A percentile compares a stretch with the other conserved stretches of the same genome.
phyloP scores from a whole-genome alignment of 108 stramenopile genomes.

The Conticribra guillardii region DNA sequence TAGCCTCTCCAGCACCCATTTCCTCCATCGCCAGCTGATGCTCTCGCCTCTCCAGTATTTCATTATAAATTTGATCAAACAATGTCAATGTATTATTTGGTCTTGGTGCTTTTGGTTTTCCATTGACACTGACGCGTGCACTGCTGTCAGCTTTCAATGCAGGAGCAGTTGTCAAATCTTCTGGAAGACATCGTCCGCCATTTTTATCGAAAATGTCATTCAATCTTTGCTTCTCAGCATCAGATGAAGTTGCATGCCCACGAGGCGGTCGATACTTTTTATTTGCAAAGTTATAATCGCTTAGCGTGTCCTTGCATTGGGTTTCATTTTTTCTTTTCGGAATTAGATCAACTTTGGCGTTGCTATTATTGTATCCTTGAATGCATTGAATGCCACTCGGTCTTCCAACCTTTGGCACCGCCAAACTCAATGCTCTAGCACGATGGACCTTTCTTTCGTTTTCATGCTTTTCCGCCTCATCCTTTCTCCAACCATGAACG shows the following conservation, averaged over 20 bases:
- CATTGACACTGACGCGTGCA: no score
- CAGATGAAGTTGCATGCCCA: slow-evolving; percentile 21
- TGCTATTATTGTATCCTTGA: background rate
- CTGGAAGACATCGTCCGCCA: slow-evolving; percentile 30
- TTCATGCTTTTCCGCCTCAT: slow-evolving; percentile 26
- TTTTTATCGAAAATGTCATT: slow-evolving; percentile 9
- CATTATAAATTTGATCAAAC: slow-evolving; percentile 40
- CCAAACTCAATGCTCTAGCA: slow-evolving; percentile 24
- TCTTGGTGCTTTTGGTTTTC: background rate
- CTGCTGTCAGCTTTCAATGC: no score
- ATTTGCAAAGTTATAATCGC: slow-evolving; percentile 12
- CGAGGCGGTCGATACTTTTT: slow-evolving; percentile 42
- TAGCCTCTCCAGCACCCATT: slow-evolving; percentile 37
- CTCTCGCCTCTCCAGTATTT: slow-evolving; percentile 36
- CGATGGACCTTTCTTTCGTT: slow-evolving; percentile 27
- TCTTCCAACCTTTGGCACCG: slow-evolving; percentile 37
- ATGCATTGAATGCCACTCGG: background rate
- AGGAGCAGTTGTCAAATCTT: slow-evolving; percentile 21
- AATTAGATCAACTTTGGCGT: slow-evolving; percentile 24
- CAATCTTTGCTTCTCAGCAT: slow-evolving; percentile 38
- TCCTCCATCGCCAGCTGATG: slow-evolving; percentile 44
- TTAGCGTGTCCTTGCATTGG: slow-evolving; percentile 7
- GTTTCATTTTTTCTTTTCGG: slow-evolving; percentile 32
- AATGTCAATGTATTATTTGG: slow-evolving; percentile 6
- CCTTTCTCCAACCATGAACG: slow-evolving; percentile 16